Conservation (phyloP, 306 rosid species). For the Gynostemma pentaphyllum region DNA sequence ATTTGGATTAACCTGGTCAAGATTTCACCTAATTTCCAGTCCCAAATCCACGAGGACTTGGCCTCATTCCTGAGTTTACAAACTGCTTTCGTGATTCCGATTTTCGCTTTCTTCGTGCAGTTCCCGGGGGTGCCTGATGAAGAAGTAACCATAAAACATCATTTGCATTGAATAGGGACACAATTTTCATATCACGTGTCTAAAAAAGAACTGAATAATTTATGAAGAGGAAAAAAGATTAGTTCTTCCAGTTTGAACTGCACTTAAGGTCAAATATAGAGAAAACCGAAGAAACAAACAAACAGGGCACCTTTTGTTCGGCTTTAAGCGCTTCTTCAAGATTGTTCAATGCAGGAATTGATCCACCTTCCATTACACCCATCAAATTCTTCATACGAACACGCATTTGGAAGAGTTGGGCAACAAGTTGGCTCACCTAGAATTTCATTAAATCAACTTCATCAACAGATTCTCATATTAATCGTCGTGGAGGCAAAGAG, state of each 20-base stretch:
- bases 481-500: not conserved
- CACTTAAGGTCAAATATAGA: not conserved
- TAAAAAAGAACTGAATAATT: not conserved
- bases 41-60: slow-evolving; percentile 84
- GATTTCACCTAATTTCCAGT: slow-evolving; percentile 30
- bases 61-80: slow-evolving; percentile 42
- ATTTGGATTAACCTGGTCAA: not conserved
- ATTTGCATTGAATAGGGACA: not conserved
- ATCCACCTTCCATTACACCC: slow-evolving; percentile 90
- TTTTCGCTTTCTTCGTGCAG: slow-evolving; percentile 77
- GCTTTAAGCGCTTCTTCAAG: slow-evolving; percentile 83
- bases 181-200: not conserved
- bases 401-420: slow-evolving; percentile 94
- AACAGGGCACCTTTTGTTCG: slow-evolving; percentile 62
- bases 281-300: slow-evolving; percentile 12
- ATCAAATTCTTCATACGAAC: slow-evolving; percentile 86
- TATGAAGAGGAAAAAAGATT: not conserved
- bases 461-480: not conserved
- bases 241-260: not conserved
- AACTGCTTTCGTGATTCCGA: slow-evolving; percentile 45
- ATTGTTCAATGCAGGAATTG: slow-evolving; percentile 70
- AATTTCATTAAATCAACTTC: not conserved
- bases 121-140: slow-evolving; percentile 70
- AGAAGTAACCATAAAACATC: slow-evolving; percentile 1
- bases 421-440: slow-evolving; percentile 84